Base-by-base conservation (phyloP, 345 rosid species). In the Gossypium thurberi region DNA sequence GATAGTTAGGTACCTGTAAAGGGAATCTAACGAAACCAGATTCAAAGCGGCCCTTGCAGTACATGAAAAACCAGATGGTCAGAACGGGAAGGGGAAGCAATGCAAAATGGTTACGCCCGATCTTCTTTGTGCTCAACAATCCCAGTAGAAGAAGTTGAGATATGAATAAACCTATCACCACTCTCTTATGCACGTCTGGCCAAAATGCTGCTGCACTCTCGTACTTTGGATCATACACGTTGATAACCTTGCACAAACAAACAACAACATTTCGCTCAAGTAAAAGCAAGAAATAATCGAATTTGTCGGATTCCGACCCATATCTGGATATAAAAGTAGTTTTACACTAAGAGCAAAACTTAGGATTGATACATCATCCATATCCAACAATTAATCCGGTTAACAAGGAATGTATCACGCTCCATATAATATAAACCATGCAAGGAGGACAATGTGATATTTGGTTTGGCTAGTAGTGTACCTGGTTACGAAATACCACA, bases 201-300 rank as follows among this genome's bases (percentile, higher is more conserved):
- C 99, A 95, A 88, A 84, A 95, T 72, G 92, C 82, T 20, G 93
- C 98, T 12, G 88, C 99, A 2, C 97, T 95, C 81, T 95, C 99
- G 25, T 93, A 95, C 47, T 83, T 84, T 81, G 91, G 96, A 80
- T 85, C 82, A 75, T 95, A 95, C 4, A 95, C 98, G 59, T 95
- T 95, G 57, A 95, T 91, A 69, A 91, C 89, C 99, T 95, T 59
- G 81, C 86, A 82, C 58, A 50, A 50, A 50, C 55, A 50, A 33
- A 48, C 52, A 48, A 50, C 53, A 50, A 13, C 55, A 15, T 12
- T 50, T 50, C 17, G 14, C 18, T 33, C 48, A 44, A 44, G 48
- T 44, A 44, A 44, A 44, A 44, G 13, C 10, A 44, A 44, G 11
- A 44, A 44, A 33, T 33, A 33, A 33, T 33, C 40, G 40, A 33